phyloP scores from a whole-genome alignment of 768 basidiomycete genomes.

The Russula sp. region DNA sequence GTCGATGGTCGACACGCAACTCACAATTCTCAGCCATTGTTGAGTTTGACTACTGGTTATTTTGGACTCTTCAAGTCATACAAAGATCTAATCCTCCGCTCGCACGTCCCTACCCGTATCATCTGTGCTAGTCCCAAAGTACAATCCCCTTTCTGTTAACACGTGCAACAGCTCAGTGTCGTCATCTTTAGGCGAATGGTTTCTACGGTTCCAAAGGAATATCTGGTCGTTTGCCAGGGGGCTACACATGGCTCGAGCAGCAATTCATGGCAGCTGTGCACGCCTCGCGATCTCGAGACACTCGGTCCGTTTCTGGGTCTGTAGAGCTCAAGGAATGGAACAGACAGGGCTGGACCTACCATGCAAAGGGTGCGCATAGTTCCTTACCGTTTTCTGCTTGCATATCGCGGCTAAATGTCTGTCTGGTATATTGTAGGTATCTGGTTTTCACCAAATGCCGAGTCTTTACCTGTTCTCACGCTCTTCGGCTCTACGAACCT shows the following conservation, averaged over 20 bases:
- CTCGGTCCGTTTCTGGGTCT: slow-evolving; percentile 34
- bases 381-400: background rate
- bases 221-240: slow-evolving; percentile 92
- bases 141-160: slow-evolving; percentile 21
- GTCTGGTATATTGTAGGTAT: slow-evolving; percentile 49
- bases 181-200: slow-evolving; percentile 73
- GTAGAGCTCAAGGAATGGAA: slow-evolving; percentile 86
- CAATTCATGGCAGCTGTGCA: slow-evolving; percentile 67
- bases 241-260: slow-evolving; percentile 83
- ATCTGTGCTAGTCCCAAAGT: slow-evolving; percentile 87
- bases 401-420: background rate
- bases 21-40: slow-evolving; percentile 33
- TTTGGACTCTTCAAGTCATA: slow-evolving; percentile 84
- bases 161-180: background rate
- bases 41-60: slow-evolving; percentile 92
- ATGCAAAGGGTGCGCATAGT: slow-evolving; percentile 76
- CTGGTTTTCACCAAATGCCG: slow-evolving; percentile 65
- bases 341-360: slow-evolving; percentile 91
- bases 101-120: slow-evolving; percentile 57
- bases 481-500: slow-evolving; percentile 94
- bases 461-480: slow-evolving; percentile 57
- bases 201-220: slow-evolving; percentile 87
- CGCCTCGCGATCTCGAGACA: slow-evolving; percentile 33
- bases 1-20: background rate
- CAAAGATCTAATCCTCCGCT: slow-evolving; percentile 60